Percentiles rank a stretch among this genome's conserved stretches.
phyloP scores from a whole-genome alignment of 2,329 filamentous ascomycete genomes.

The Claviceps purpurea region DNA sequence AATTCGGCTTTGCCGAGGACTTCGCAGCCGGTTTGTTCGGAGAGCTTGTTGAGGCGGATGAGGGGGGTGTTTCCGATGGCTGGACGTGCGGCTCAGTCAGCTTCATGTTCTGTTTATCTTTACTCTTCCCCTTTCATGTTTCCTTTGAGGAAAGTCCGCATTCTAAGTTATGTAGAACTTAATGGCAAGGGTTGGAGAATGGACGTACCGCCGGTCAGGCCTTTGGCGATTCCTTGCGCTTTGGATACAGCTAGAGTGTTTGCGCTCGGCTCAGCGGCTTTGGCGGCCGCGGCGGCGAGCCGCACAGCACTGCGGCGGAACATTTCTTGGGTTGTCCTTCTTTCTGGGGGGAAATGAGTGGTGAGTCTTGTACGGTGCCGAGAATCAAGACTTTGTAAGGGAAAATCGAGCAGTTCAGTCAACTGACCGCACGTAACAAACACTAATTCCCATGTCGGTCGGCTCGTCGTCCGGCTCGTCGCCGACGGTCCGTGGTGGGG shows the following conservation, averaged over 20 bases:
- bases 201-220: constrained; percentile 63
- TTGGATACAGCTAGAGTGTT: constrained; percentile 62
- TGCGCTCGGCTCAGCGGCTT: constrained; percentile 32
- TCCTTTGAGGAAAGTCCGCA: not conserved
- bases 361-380: too few relatives aligned
- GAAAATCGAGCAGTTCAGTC: not conserved
- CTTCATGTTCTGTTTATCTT: not conserved
- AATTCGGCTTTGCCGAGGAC: constrained; percentile 96
- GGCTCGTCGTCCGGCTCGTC: not conserved
- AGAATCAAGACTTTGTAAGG: too few relatives aligned
- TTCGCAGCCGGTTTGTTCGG: constrained; percentile 82
- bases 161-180: not conserved
- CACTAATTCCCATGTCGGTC: not conserved
- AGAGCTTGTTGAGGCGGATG: constrained; percentile 78
- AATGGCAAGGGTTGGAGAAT: too few relatives aligned
- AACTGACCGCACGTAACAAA: not conserved
- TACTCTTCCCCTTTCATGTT: not conserved
- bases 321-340: constrained; percentile 31
- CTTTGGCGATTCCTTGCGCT: constrained; percentile 65
- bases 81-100: constrained; percentile 20
- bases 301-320: constrained; percentile 55
- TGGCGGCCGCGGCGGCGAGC: constrained; percentile 44
- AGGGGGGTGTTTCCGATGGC: constrained; percentile 96
- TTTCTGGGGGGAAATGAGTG: too few relatives aligned
- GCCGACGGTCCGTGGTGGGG: not conserved